Base-by-base conservation (phyloP, 768 basidiomycete genomes). In the Tricholoma saponaceum region DNA sequence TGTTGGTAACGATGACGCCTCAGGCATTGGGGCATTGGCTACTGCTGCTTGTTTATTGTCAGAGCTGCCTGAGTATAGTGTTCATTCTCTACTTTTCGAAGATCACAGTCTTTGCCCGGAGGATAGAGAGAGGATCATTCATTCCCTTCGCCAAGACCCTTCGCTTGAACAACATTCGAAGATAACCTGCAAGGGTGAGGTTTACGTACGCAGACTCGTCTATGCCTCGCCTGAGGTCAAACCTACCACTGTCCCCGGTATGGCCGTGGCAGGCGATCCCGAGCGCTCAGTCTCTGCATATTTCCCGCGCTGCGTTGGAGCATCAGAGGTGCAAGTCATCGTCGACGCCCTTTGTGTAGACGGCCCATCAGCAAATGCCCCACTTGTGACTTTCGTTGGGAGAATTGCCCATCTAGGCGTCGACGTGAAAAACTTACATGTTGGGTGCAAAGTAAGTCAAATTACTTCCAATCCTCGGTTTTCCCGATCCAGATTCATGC, bases 121-220 rank as follows among this genome's bases (percentile, higher is more conserved):
- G 26, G n/a, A 9, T 7, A 51, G 50, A 51, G 50, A 51, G 18
- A 22, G 3, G 14, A 30, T 32, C 32, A 22, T 51, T 2, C 26
- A 18, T 30, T 28, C 23, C 50, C 50, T 51, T 51, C 50, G 50
- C 22, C 50, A 33, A 51, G n/a, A 18, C n/a, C 28, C 57, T 52
- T 53, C 46, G 18, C 57, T 58, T 58, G 57, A 58, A 54, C 57
- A 58, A 32, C 57, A 58, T 52, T n/a, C 49, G 57, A 58, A 58
- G 39, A 52, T 52, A 23, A 41, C 57, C 28, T 25, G 35, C 26
- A 18, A 26, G 32, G 51, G 51, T 23, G 51, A 58, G 13, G 18
- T 58, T 44, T 30, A 41, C 30, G 57, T 58, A 14, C 50, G 57
- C 50, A 58, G 57, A 52, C 57, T 58, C 26, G 22, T 52, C 35